Evolutionary conservation across 2,329 filamentous ascomycete genomes (phyloP), one percentile per base, ranked within the genome.

Genomic region (Cryphonectria parasitica): DNA sequence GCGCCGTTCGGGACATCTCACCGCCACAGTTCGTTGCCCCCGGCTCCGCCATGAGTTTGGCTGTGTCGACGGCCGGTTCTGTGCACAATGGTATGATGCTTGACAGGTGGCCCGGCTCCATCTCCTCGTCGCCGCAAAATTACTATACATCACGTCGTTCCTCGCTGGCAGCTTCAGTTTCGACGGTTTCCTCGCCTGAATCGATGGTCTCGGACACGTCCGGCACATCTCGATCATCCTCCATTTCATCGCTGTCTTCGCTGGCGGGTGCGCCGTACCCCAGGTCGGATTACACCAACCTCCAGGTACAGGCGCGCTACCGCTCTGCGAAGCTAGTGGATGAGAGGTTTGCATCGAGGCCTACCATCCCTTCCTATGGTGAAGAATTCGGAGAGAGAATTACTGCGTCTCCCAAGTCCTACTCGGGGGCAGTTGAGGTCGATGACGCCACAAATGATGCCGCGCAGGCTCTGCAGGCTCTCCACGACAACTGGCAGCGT

Each of bases 141-240:
- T 85, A 85, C 75, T 77, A 81, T 66, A 81, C 83, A 2, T 80
- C 82, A 52, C 88, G 89, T 72, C 88, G 88, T 72, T 89, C 88
- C 19, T 90, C 89, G 22, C 85, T 90, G 72, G 88, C 88, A 77
- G 89, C 86, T 76, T 89, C 89, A 25, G 82, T 89, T 75, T 91
- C 89, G 36, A 87, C 87, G 41, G 85, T 86, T 45, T 91, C 89
- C 71, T 91, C 89, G 39, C 89, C 89, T 73, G 89, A 91, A 77
- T 91, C 89, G 69, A 90, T 91, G 88, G 80, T 91, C 62, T 90
- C 89, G 71, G 89, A 91, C 77, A 82, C 83, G 70, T 90, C 86
- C 71, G 85, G 85, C 72, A 84, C 88, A 73, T 90, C 89, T 74
- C 87, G 88, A 78, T 89, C 88, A 67, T 90, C 89, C 77, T 90